Evolutionary conservation across 2,329 filamentous ascomycete genomes (phyloP), one percentile per base, ranked within the genome.

Genomic region (Botrytis hyacinthi): DNA sequence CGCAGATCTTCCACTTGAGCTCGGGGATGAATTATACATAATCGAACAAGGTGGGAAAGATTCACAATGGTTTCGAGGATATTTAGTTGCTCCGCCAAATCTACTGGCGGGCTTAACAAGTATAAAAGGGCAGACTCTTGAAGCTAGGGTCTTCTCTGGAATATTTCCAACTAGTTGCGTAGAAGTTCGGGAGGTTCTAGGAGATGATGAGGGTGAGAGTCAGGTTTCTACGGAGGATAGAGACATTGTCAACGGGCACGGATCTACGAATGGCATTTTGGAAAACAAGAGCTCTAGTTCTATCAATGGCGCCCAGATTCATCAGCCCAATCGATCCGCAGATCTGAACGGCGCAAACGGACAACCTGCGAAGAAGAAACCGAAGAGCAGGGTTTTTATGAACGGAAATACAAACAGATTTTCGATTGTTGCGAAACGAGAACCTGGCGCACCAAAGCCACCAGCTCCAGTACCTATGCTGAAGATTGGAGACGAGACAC

Each of bases 21-120:
- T 99, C 76, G 96, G 96, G 82, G 96, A 99, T 87, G 96, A 99
- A 84, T 87, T 99, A 77, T 99, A 99, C 84, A 97, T 99, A 78
- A 98, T 99, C 81, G 95, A 98, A 84, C 94, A 98, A 84, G 97
- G 95, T 57, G 92, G 94, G 35, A 83, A 82, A 54, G 90, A 97
- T 83, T 93, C 92, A 79, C 89, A 93, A 82, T 99, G 96, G 97
- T 92, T 95, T 83, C 92, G 96, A 72, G 96, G 96, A 74, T 99
- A 99, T 83, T 88, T 99, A 74, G 92, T 99, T 78, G 94, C 96
- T 76, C 95, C 96, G 70, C 96, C 96, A 32, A 97, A 94, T 78
- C 85, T 99, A 81, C 89, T 99, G 74, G 93, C 96, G 29, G 96
- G 95, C 66, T 85, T 99, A 81, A 98, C 94, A 18, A 95, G 92